Percentiles rank a stretch among this genome's conserved stretches.
phyloP scores from a whole-genome alignment of 352 stramenopile genomes.

The Phytophthora vignae region DNA sequence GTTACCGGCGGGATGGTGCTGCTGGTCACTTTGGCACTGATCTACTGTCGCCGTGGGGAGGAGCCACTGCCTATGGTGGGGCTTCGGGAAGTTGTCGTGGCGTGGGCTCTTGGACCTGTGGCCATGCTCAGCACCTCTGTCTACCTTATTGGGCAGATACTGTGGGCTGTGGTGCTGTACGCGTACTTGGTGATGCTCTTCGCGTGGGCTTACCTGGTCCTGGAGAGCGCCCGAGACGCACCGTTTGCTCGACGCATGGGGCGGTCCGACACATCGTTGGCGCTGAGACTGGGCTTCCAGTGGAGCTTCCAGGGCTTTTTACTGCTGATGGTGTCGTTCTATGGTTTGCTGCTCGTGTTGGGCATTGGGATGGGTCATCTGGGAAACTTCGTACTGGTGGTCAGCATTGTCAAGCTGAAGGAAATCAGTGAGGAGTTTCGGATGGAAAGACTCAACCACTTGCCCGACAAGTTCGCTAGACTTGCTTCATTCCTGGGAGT shows the following conservation, averaged over 20 bases:
- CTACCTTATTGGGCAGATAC: slow-evolving; percentile 57
- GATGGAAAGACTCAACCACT: slow-evolving; percentile 63
- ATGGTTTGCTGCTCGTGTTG: slow-evolving; percentile 60
- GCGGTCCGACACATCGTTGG: slow-evolving; percentile 54
- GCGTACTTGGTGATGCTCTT: slow-evolving; percentile 71
- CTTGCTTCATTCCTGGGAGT: slow-evolving; percentile 52
- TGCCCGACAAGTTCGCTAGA: slow-evolving; percentile 62
- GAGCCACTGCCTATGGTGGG: slow-evolving; percentile 50
- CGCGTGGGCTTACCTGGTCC: slow-evolving; percentile 60
- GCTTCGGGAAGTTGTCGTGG: slow-evolving; percentile 61
- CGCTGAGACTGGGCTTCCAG: slow-evolving; percentile 64
- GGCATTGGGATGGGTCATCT: slow-evolving; percentile 65
- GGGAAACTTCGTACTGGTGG: slow-evolving; percentile 71
- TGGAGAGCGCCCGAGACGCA: slow-evolving; percentile 77
- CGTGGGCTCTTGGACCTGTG: slow-evolving; percentile 57
- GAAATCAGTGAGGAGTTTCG: slow-evolving; percentile 78
- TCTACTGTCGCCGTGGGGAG: slow-evolving; percentile 61
- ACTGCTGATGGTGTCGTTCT: slow-evolving; percentile 64
- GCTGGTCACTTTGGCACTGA: slow-evolving; percentile 52
- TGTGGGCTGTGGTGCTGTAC: slow-evolving; percentile 60
- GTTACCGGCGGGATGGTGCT: slow-evolving; percentile 36
- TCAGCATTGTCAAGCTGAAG: slow-evolving; percentile 65
- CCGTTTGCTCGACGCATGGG: slow-evolving; percentile 74
- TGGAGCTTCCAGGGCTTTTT: slow-evolving; percentile 72
- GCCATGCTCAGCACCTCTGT: slow-evolving; percentile 60